Base-by-base conservation (phyloP, 257 asterid species). In the Nicotiana attenuata region DNA sequence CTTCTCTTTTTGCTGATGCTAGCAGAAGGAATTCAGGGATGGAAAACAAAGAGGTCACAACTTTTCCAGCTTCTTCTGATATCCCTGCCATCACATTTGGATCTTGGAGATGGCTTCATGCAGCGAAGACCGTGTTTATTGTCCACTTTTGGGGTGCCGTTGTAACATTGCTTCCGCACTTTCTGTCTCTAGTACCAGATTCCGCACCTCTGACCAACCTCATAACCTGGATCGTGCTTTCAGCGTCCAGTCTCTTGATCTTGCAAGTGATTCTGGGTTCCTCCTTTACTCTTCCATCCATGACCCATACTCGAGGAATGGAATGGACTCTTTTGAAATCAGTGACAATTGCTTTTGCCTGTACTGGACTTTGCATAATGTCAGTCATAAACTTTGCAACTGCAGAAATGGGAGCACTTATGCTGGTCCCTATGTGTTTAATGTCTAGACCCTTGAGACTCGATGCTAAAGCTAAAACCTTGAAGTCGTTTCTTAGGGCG, bases 331-430 rank as follows among this genome's bases (percentile, higher is more conserved):
- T 89, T 81, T 81, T 92, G 64, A 96, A 94, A 84, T 91, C 97
- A 7, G 98, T 90, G 76, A 93, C 93, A 7, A 81, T 93, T 81
- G 90, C 99, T 65, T 88, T 93, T 82, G 89, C 97, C 69, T 93
- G 92, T 77, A 90, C 87, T 28, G 98, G 99, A 61, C 98, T 96
- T n/a, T 88, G 94, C 84, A 89, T 94, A 35, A 94, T 96, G 99
- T 96, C 99, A 7, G 90, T 96, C 45, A 90, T 94, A 88, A 96
- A 96, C 86, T 94, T 92, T 63, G 98, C 99, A 52, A 87, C 98
- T 45, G 98, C 98, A 76, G 94, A 92, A 89, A 88, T 96, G 1
- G 99, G 99, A 45, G 97, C 98, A 7, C 80, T 96, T 80, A 86
- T 92, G 71, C 87, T 94, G 19, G 97, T 93, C 75, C 99, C 99